These are phyloP conservation scores for Psilocybe azurescens DNA, from an alignment of 768 basidiomycete genomes.

Conservation along the genomic window DNA sequence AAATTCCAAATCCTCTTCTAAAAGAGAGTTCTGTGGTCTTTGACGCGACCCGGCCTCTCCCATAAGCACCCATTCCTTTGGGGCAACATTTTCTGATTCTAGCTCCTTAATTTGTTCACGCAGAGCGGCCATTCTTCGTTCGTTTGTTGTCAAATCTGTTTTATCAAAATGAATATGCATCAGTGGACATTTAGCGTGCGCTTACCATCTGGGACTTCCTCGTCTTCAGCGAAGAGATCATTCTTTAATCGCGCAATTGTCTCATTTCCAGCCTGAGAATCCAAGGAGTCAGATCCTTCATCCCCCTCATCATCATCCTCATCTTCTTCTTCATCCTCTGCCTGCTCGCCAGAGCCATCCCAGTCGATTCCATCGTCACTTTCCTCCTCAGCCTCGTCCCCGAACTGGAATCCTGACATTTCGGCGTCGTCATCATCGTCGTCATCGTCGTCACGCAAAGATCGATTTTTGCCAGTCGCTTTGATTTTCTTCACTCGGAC, in stretches of 20 bases:
- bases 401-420: constrained; percentile 20
- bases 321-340: constrained; percentile 36
- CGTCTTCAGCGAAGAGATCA: constrained; percentile 81
- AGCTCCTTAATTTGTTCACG: constrained; percentile 80
- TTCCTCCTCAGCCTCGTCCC: constrained; percentile 28
- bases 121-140: constrained; percentile 77
- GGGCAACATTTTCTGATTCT: constrained; percentile 85
- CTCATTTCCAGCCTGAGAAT: constrained; percentile 32
- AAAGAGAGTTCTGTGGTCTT: constrained; percentile 88
- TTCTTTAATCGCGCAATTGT: constrained; percentile 75
- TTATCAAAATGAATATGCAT: constrained; percentile 10
- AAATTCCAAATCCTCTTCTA: constrained; percentile 95
- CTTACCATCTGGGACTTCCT: constrained; percentile 46
- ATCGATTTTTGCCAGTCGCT: constrained; percentile 67
- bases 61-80: constrained; percentile 92
- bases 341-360: constrained; percentile 14
- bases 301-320: constrained; percentile 60
- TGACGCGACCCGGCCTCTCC: constrained; percentile 86
- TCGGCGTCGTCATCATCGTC: constrained; percentile 38
- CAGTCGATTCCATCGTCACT: constrained; percentile 24
- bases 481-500: constrained; percentile 86
- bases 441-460: constrained; percentile 50
- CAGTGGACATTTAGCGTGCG: constrained; percentile 9
- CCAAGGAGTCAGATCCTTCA: constrained; percentile 27
- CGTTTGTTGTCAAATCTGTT: constrained; percentile 74